Evolutionary conservation across 2,329 filamentous ascomycete genomes (phyloP).

Genomic region (Hypomyces perniciosus): DNA sequence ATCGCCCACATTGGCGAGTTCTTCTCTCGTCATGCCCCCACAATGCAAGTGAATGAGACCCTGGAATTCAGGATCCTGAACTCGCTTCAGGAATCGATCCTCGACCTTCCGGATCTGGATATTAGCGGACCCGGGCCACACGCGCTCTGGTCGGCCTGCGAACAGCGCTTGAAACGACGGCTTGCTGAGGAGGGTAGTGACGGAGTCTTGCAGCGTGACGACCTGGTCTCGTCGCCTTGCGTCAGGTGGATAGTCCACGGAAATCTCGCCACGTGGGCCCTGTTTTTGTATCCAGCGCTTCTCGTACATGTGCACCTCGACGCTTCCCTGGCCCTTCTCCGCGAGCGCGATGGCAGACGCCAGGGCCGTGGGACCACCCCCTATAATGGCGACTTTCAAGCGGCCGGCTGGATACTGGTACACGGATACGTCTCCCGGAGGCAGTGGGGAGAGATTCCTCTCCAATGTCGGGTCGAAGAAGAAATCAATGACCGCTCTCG

Average conservation of each 20-base stretch:
- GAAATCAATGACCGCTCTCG: conserved; percentile 26
- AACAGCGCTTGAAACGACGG: conserved; percentile 26
- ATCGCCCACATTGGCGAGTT: conserved; percentile 26
- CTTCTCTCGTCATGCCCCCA: conserved; percentile 24
- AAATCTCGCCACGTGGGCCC: conserved; percentile 13
- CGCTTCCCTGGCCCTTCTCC: conserved; percentile 25
- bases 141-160: conserved; percentile 26
- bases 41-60: conserved; percentile 28
- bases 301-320: conserved; percentile 32
- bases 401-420: conserved; percentile 24
- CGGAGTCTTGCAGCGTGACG: conserved; percentile 30
- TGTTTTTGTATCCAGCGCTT: conserved; percentile 24
- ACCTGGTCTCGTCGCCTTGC: conserved; percentile 30
- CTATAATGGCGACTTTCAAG: conserved; percentile 26
- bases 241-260: conserved; percentile 25
- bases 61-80: conserved; percentile 26
- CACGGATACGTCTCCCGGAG: conserved; percentile 17
- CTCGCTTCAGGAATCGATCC: conserved; percentile 28
- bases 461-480: conserved; percentile 31
- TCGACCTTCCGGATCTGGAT: conserved; percentile 35
- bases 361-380: conserved; percentile 28
- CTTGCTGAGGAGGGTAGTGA: conserved; percentile 25
- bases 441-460: conserved; percentile 20
- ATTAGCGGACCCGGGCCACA: conserved; percentile 32
- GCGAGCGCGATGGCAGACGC: conserved; percentile 28